Base-by-base conservation (phyloP, 768 basidiomycete species). In the Amylocystis lapponica region DNA sequence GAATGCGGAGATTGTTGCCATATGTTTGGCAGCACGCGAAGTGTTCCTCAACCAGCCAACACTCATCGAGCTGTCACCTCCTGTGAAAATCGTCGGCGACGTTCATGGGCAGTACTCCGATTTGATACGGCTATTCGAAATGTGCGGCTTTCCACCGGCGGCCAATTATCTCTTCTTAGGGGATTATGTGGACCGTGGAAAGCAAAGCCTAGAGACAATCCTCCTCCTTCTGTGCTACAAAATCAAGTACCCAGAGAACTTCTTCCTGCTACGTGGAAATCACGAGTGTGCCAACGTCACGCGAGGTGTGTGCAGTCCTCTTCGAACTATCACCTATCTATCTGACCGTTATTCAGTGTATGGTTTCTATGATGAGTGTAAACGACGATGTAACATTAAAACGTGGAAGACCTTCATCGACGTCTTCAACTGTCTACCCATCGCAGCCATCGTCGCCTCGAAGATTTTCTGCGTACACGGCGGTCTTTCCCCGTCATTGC, bases 401-500 rank as follows among this genome's bases (percentile, higher is more conserved):
- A 94, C 90, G 21, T 99, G 96, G 96, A 98, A 95, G 70, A 94
- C 92, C 2, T 98, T 99, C 65, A 90, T 98, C 64, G 96, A 99
- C 68, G 95, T 97, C 46, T 99, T 99, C 78, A 98, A 99, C 67
- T 94, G 93, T 58, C 79, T 99, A 11, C 96, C 96, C 38, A 98
- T 99, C 58, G 94, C 95, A 30, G 93, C 96, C 25, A 88, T 99
- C 59, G 96, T 99, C 37, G 96, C 95, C 7, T 92, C 91, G 55
- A 99, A 99, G 72, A 99, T 99, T 59, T 99, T 99, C 67, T 98
- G 96, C 60, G 96, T 99, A 12, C 96, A 99, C 57, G 90, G 92
- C 25, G 93, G 96, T 16, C 78, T 99, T 29, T 93, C 91, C 8
- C 92, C 92, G 17, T 91, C 89, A 14, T 72, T 95, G 33, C 83